Percentiles rank a stretch among this genome's conserved stretches.
Evolutionary conservation across 345 rosid species (phyloP).

Genomic region (Capsella bursapastoris): DNA sequence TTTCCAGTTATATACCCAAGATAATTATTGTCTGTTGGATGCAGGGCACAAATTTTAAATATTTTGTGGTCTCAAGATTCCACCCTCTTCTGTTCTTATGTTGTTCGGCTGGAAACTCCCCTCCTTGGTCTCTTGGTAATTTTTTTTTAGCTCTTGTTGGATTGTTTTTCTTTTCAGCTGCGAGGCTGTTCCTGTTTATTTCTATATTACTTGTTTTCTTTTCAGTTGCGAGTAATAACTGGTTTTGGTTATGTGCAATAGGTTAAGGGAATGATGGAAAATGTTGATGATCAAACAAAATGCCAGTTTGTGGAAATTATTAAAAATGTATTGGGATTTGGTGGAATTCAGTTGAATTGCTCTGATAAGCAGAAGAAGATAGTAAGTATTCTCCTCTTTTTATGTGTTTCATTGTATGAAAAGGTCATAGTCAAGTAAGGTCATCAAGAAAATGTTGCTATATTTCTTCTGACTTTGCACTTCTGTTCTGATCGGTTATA

Average conservation of each 20-base stretch:
- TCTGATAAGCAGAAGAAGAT: neutral
- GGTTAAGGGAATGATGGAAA: conserved; percentile 93
- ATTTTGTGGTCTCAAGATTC: conserved; percentile 77
- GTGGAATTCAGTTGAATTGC: conserved; percentile 65
- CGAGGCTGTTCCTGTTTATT: conserved; percentile 11
- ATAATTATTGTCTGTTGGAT: conserved; percentile 53
- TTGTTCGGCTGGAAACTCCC: conserved; percentile 59
- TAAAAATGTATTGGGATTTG: conserved; percentile 68
- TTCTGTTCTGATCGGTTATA: conserved; percentile 14
- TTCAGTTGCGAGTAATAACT: conserved; percentile 3
- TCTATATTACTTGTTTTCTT: neutral
- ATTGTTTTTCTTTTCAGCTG: conserved; percentile 13
- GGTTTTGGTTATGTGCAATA: conserved; percentile 39
- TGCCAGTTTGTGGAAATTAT: conserved; percentile 84
- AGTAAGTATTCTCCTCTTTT: conserved; percentile 5
- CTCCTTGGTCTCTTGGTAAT: conserved; percentile 82
- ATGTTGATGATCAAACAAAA: conserved; percentile 79
- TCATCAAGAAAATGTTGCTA: conserved; percentile 9
- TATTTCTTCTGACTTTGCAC: conserved; percentile 8
- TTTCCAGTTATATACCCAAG: conserved; percentile 20
- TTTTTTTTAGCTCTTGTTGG: conserved; percentile 2
- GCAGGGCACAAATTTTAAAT: conserved; percentile 92
- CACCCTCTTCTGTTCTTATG: conserved; percentile 75
- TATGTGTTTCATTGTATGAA: neutral
- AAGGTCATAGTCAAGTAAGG: neutral